Conservation (phyloP, 306 rosid species). For the Medicago arabica region DNA sequence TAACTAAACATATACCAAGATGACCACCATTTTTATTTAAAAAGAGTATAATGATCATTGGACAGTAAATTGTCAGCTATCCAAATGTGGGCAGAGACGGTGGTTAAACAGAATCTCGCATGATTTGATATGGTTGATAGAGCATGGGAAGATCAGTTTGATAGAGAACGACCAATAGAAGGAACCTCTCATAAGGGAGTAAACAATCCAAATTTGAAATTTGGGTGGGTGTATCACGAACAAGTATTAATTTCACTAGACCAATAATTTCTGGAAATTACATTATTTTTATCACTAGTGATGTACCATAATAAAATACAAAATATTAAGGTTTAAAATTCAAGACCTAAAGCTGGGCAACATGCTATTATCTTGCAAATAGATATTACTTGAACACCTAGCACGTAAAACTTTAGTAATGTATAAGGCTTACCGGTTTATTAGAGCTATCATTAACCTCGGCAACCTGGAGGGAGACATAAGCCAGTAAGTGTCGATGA, state of each 20-base stretch:
- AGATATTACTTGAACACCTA: constrained; percentile 21
- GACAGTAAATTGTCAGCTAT: background rate
- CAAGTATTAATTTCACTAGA: background rate
- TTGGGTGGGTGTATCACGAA: too few relatives aligned
- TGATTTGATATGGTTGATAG: constrained; percentile 3
- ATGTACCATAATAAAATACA: constrained; percentile 15
- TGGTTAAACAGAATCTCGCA: background rate
- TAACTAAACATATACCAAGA: constrained; percentile 12
- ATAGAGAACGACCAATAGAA: background rate
- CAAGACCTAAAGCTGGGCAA: constrained; percentile 12
- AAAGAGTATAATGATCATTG: background rate
- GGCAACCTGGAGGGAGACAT: constrained; percentile 54
- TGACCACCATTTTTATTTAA: background rate
- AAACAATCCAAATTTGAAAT: constrained; percentile 17
- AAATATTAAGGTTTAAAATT: background rate
- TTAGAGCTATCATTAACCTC: constrained; percentile 37
- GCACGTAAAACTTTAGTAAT: background rate
- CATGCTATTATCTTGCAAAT: background rate
- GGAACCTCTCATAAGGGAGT: constrained; percentile 6
- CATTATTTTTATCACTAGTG: background rate
- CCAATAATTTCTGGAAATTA: background rate
- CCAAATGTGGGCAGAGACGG: background rate
- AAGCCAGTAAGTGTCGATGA: constrained; percentile 37
- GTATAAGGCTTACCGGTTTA: constrained; percentile 52
- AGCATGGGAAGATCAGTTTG: background rate